phyloP scores from a whole-genome alignment of 1,284 basidiomycete genomes.

The Papiliotrema terrestris region DNA sequence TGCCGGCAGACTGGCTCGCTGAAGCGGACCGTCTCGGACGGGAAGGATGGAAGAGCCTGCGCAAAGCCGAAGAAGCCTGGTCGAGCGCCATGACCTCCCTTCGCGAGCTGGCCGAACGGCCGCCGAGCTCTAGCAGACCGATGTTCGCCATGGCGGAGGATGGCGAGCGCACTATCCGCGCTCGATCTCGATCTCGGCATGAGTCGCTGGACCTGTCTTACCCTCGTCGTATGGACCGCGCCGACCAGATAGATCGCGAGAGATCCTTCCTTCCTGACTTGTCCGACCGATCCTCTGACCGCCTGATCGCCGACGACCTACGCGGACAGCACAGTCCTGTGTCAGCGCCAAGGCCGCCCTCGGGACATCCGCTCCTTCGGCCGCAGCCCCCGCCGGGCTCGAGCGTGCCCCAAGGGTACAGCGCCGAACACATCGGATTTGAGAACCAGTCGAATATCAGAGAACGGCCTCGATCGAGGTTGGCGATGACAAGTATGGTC shows the following conservation, averaged over 20 bases:
- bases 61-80: conserved; percentile 19
- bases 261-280: conserved; percentile 7
- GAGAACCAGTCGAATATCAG: neutral
- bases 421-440: conserved; percentile 2
- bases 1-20: conserved; percentile 2
- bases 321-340: no score
- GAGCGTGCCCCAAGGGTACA: neutral
- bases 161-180: neutral
- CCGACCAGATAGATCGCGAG: neutral
- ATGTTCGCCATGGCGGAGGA: neutral
- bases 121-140: neutral
- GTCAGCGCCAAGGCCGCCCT: no score
- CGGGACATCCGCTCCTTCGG: no score
- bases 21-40: conserved; percentile 13
- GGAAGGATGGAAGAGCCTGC: conserved; percentile 15
- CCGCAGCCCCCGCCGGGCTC: neutral
- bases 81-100: conserved; percentile 8
- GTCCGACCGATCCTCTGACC: neutral
- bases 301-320: neutral
- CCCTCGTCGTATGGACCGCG: neutral
- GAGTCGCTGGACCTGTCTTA: neutral
- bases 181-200: neutral
- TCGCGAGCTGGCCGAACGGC: neutral
- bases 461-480: neutral
- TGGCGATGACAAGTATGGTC: neutral